Evolutionary conservation across 208 protist species (phyloP).

Genomic region (Paratrypanosoma confusum): DNA sequence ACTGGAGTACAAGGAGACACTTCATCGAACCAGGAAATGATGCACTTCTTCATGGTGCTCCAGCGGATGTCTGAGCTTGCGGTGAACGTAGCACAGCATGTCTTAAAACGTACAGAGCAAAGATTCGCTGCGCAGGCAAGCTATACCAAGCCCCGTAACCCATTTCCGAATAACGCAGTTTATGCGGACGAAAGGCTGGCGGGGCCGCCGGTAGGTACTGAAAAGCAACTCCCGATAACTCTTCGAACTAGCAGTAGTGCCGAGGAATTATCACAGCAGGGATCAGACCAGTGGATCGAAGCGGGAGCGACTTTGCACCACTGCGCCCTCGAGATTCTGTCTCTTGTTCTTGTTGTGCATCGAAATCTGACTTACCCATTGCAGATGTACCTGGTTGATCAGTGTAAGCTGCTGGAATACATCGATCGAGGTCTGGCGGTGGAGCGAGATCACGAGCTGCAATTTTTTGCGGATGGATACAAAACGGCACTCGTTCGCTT

Average conservation of each 20-base stretch:
- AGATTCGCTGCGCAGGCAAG: no score
- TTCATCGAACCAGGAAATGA: slow-evolving; percentile 18
- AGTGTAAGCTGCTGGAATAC: slow-evolving; percentile 34
- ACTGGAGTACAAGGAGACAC: not conserved
- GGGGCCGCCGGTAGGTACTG: not conserved
- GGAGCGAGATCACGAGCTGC: slow-evolving; percentile 55
- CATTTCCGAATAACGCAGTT: not conserved
- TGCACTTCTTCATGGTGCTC: slow-evolving; percentile 47
- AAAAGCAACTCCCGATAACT: not conserved
- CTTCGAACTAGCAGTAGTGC: slow-evolving; percentile 58
- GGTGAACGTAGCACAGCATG: slow-evolving; percentile 33
- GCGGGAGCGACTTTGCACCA: slow-evolving; percentile 46
- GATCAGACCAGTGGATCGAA: slow-evolving; percentile 63
- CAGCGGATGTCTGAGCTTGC: slow-evolving; percentile 61
- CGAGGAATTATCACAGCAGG: slow-evolving; percentile 55
- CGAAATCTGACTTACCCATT: slow-evolving; percentile 18
- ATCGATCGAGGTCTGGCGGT: slow-evolving; percentile 46
- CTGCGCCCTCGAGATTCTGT: slow-evolving; percentile 44
- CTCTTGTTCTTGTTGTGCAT: slow-evolving; percentile 37
- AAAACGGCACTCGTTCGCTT: slow-evolving; percentile 63
- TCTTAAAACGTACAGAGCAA: slow-evolving; percentile 31
- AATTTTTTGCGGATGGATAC: slow-evolving; percentile 68
- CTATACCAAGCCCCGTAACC: slow-evolving; percentile 1
- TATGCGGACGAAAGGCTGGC: not conserved
- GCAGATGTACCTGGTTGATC: slow-evolving; percentile 50